These are phyloP conservation scores for Microbotryum scabiosae DNA, from an alignment of 1,284 basidiomycete genomes.

Conservation along the genomic window DNA sequence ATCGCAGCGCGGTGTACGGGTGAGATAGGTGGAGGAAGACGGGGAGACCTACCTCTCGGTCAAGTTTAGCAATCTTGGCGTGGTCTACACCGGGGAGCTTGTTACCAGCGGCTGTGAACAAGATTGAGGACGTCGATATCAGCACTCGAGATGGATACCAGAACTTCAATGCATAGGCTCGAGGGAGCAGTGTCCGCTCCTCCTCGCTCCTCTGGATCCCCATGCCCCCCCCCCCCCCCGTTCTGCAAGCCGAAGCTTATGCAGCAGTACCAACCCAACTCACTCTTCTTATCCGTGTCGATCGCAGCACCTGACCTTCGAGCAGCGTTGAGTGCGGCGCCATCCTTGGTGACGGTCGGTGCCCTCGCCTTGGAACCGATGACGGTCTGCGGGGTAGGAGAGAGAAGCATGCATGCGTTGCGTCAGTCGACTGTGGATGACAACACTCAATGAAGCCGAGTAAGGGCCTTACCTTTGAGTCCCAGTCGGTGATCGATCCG, in stretches of 20 bases:
- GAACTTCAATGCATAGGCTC: background rate
- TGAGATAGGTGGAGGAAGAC: background rate
- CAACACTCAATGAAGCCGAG: background rate
- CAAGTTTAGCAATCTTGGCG: constrained; percentile 84
- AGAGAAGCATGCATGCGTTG: background rate
- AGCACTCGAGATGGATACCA: background rate
- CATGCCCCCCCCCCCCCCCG: background rate
- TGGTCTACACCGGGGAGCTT: constrained; percentile 61
- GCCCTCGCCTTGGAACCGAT: constrained; percentile 65
- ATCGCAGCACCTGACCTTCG: constrained; percentile 43
- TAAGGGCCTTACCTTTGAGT: constrained; percentile 8
- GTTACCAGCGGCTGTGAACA: constrained; percentile 19
- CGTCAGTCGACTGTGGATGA: background rate
- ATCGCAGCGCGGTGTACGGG: background rate
- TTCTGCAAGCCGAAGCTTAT: background rate
- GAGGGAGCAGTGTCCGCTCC: background rate
- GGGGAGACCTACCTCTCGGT: constrained; percentile 52
- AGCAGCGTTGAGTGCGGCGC: constrained; percentile 38
- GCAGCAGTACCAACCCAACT: background rate
- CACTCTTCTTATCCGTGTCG: constrained; percentile 44
- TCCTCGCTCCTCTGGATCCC: background rate
- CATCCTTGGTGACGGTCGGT: constrained; percentile 46
- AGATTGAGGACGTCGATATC: background rate
- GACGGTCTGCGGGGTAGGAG: constrained; percentile 46
- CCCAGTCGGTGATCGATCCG: constrained; percentile 26